Conservation (phyloP, 2,329 filamentous ascomycete genomes). For the Cercospora sesami region DNA sequence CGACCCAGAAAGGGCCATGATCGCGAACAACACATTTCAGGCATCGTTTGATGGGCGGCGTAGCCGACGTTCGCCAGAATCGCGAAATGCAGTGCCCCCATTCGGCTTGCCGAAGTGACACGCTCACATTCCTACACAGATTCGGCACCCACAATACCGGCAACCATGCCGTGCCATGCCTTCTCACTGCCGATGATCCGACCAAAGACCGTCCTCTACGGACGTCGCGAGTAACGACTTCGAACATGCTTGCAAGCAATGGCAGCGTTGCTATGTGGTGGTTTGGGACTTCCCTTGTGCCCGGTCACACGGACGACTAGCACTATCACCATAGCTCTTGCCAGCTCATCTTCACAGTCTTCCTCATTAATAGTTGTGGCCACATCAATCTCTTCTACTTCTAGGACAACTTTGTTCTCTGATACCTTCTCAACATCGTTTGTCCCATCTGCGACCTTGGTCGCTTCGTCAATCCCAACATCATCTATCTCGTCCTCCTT, state of each 20-base stretch:
- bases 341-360: not conserved
- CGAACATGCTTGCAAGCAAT: not conserved
- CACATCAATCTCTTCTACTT: not conserved
- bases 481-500: not conserved
- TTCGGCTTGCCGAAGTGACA: not conserved
- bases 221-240: not conserved
- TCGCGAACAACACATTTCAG: not conserved
- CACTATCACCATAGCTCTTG: not conserved
- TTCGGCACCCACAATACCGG: not conserved
- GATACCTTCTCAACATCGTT: not conserved
- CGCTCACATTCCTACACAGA: not conserved
- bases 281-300: conserved; percentile 1
- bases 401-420: not conserved
- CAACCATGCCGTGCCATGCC: not conserved
- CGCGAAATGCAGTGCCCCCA: not conserved
- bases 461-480: not conserved
- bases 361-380: not conserved
- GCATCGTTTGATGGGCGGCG: not conserved
- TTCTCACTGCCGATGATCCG: not conserved
- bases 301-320: not conserved
- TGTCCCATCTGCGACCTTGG: not conserved
- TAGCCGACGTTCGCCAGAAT: not conserved
- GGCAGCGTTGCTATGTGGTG: conserved; percentile 2
- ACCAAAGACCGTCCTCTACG: not conserved
- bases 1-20: not conserved